phyloP scores from a whole-genome alignment of 169 alveolate genomes.

The Babesia ovata region DNA sequence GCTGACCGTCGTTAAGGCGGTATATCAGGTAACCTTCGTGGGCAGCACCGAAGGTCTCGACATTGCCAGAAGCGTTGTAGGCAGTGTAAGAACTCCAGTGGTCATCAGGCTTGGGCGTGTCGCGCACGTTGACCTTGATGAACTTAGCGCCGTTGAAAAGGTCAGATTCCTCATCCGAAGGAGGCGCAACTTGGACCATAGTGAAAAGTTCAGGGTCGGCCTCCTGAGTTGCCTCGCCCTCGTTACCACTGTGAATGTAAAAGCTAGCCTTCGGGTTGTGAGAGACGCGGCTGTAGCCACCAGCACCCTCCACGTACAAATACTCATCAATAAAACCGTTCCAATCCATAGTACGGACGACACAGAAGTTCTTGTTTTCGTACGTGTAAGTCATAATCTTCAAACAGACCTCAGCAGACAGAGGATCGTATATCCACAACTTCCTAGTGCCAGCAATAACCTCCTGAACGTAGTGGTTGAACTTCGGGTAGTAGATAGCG shows the following conservation, averaged over 20 bases:
- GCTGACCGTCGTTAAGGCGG: background rate
- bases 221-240: background rate
- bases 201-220: background rate
- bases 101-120: constrained; percentile 3
- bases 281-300: constrained; percentile 16
- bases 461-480: constrained; percentile 15
- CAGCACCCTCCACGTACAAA: constrained; percentile 1
- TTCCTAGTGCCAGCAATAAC: constrained; percentile 18
- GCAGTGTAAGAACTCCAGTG: background rate
- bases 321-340: constrained; percentile 5
- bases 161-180: background rate
- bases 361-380: constrained; percentile 18
- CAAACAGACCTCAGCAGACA: background rate
- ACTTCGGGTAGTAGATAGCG: constrained; percentile 19
- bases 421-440: constrained; percentile 11
- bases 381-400: constrained; percentile 26
- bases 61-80: background rate
- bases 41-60: background rate
- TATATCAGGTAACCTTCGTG: constrained; percentile 2
- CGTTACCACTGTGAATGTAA: background rate
- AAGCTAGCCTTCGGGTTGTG: background rate
- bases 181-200: background rate
- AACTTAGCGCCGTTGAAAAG: background rate
- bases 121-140: constrained; percentile 25
- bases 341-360: constrained; percentile 10